phyloP scores from a whole-genome alignment of 2,329 filamentous ascomycete species.

The Fusarium pseudocircinatum region DNA sequence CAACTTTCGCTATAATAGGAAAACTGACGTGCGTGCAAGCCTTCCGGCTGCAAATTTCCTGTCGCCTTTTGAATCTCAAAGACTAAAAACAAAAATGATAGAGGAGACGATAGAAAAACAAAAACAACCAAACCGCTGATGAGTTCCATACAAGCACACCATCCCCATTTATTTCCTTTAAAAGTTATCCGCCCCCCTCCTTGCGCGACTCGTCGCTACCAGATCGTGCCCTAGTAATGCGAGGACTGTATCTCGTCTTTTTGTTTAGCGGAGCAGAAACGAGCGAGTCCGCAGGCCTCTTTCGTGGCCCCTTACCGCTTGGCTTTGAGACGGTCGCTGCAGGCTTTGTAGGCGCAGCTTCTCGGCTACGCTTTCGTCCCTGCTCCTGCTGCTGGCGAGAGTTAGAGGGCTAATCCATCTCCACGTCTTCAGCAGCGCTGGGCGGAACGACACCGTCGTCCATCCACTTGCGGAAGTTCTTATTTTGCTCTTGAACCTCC shows the following conservation, averaged over 20 bases:
- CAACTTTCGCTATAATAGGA: constrained; percentile 10
- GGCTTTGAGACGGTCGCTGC: background rate
- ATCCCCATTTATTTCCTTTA: background rate
- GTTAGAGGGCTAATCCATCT: constrained; percentile 44
- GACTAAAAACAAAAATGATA: constrained; percentile 21
- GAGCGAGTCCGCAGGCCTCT: constrained; percentile 2
- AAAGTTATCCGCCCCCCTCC: background rate
- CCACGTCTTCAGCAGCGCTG: constrained; percentile 46
- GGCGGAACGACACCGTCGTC: constrained; percentile 58
- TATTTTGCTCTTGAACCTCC: constrained; percentile 78
- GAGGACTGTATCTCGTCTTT: constrained; percentile 11
- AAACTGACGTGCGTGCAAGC: constrained; percentile 13
- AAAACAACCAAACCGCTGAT: constrained; percentile 31
- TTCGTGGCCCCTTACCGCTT: background rate
- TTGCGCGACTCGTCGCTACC: background rate
- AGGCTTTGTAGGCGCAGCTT: background rate
- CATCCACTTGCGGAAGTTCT: constrained; percentile 66
- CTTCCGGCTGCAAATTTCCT: constrained; percentile 9
- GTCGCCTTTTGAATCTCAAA: constrained; percentile 20
- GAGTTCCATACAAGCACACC: constrained; percentile 31
- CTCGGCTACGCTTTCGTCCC: background rate
- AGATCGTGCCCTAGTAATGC: background rate
- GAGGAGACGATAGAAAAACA: constrained; percentile 10
- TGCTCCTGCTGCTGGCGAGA: constrained; percentile 9
- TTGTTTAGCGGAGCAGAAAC: background rate